Conservation (phyloP, 352 stramenopile species). For the Elongisporangium prolatum region DNA sequence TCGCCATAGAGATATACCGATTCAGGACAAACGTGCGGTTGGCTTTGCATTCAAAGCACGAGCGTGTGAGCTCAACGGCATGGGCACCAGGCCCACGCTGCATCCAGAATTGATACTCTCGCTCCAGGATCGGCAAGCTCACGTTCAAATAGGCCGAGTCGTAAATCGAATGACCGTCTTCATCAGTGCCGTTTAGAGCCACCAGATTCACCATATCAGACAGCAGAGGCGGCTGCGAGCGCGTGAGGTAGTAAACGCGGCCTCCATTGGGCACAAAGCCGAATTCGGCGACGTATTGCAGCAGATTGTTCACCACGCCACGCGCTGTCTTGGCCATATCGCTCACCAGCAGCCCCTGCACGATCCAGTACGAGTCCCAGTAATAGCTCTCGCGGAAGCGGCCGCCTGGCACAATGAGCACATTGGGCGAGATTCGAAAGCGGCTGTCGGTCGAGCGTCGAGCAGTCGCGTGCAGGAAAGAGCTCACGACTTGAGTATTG, state of each 20-base stretch:
- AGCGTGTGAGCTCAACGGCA: constrained; percentile 39
- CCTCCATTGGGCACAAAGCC: constrained; percentile 89
- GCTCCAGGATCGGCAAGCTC: constrained; percentile 60
- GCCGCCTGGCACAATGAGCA: constrained; percentile 85
- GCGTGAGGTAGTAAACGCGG: constrained; percentile 88
- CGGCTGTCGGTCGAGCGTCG: too few relatives aligned
- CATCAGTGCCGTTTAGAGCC: constrained; percentile 28
- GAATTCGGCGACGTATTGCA: constrained; percentile 83
- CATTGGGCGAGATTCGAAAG: constrained; percentile 27
- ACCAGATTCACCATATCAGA: constrained; percentile 80
- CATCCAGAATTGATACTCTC: constrained; percentile 87
- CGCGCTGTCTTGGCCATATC: constrained; percentile 72
- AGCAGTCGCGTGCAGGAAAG: constrained; percentile 44
- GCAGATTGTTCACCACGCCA: constrained; percentile 81
- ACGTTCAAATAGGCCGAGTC: constrained; percentile 41
- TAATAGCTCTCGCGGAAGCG: constrained; percentile 93
- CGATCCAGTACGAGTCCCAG: constrained; percentile 93
- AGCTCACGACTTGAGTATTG: constrained; percentile 45
- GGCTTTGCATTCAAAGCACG: background rate
- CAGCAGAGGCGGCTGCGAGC: constrained; percentile 89
- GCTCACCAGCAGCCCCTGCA: constrained; percentile 82
- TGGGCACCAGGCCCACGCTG: constrained; percentile 54
- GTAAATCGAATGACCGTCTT: constrained; percentile 20
- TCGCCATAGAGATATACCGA: constrained; percentile 68
- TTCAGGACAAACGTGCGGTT: constrained; percentile 60